Percentiles rank a stretch among this genome's conserved stretches.
These are phyloP conservation scores for Alternaria ventricosa DNA, from an alignment of 2,329 filamentous ascomycete species.

Conservation along the genomic window DNA sequence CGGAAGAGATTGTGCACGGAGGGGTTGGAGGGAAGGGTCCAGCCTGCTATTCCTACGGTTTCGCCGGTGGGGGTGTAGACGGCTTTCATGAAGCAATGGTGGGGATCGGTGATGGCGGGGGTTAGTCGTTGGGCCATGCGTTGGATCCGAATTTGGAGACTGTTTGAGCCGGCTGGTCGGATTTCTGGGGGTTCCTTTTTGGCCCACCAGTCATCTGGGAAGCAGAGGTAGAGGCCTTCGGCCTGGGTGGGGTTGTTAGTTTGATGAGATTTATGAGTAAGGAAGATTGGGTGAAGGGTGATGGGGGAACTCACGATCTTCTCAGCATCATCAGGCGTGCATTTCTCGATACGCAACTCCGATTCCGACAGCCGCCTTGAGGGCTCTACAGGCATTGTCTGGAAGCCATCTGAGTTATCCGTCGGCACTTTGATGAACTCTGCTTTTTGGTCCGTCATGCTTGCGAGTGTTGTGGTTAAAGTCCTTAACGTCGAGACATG, in stretches of 20 bases:
- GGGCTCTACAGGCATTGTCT: conserved; percentile 30
- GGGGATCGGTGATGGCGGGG: conserved; percentile 20
- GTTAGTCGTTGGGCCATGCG: conserved; percentile 31
- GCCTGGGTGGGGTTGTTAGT: conserved; percentile 22
- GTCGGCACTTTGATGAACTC: conserved; percentile 24
- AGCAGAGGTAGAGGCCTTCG: conserved; percentile 36
- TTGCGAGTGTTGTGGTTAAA: not conserved
- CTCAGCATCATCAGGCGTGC: conserved; percentile 22
- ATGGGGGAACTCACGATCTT: conserved; percentile 19
- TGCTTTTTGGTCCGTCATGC: conserved; percentile 22
- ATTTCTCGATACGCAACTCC: conserved; percentile 26
- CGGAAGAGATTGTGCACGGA: conserved; percentile 28
- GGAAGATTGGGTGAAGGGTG: not conserved
- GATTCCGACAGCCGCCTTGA: conserved; percentile 22
- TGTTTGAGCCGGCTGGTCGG: conserved; percentile 14
- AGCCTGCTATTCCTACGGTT: conserved; percentile 38
- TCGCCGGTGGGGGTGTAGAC: conserved; percentile 22
- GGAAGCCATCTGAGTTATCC: not conserved
- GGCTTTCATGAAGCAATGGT: conserved; percentile 39
- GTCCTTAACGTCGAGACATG: fast-evolving
- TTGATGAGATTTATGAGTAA: not conserved
- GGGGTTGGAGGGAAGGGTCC: conserved; percentile 27
- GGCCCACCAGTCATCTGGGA: conserved; percentile 27
- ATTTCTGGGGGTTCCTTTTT: conserved; percentile 29
- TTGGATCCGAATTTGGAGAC: conserved; percentile 10